Conservation (phyloP, 2,329 filamentous ascomycete genomes). For the Xylariomycetidae sp. region DNA sequence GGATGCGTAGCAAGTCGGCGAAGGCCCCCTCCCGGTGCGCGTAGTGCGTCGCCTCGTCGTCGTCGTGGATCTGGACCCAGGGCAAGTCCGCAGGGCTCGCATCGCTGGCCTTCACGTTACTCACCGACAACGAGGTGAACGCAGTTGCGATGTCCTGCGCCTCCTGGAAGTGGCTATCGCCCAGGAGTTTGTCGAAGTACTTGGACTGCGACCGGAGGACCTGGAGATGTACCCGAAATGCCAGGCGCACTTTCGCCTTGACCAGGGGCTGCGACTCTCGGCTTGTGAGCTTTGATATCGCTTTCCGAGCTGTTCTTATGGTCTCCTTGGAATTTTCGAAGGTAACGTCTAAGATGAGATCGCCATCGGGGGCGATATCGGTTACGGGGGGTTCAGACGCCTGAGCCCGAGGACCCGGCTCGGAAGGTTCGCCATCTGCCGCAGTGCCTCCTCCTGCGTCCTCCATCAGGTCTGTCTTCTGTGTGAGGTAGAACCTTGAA, state of each 20-base stretch:
- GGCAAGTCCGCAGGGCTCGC: conserved; percentile 53
- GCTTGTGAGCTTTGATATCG: conserved; percentile 21
- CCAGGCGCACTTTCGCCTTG: conserved; percentile 35
- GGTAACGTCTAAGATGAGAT: conserved; percentile 61
- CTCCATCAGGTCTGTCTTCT: conserved; percentile 30
- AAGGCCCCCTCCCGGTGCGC: conserved; percentile 58
- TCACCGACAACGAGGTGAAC: conserved; percentile 44
- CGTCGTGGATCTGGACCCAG: conserved; percentile 58
- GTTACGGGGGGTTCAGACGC: conserved; percentile 35
- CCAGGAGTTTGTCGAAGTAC: conserved; percentile 66
- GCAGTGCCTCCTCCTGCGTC: conserved; percentile 11
- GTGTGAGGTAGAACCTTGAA: conserved; percentile 31
- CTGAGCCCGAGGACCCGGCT: conserved; percentile 1
- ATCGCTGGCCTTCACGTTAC: conserved; percentile 43
- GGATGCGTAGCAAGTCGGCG: conserved; percentile 61
- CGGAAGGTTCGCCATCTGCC: conserved; percentile 16
- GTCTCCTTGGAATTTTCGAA: conserved; percentile 56
- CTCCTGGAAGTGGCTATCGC: conserved; percentile 60
- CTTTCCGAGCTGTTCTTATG: conserved; percentile 41
- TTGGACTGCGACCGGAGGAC: conserved; percentile 57
- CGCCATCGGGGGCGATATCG: conserved; percentile 52
- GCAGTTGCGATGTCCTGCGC: conserved; percentile 48
- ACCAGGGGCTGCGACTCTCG: neutral
- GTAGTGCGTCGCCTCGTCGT: conserved; percentile 62
- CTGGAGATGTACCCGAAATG: conserved; percentile 57